Base-by-base conservation (phyloP, 2,329 filamentous ascomycete genomes). In the Monosporascus sp. region DNA sequence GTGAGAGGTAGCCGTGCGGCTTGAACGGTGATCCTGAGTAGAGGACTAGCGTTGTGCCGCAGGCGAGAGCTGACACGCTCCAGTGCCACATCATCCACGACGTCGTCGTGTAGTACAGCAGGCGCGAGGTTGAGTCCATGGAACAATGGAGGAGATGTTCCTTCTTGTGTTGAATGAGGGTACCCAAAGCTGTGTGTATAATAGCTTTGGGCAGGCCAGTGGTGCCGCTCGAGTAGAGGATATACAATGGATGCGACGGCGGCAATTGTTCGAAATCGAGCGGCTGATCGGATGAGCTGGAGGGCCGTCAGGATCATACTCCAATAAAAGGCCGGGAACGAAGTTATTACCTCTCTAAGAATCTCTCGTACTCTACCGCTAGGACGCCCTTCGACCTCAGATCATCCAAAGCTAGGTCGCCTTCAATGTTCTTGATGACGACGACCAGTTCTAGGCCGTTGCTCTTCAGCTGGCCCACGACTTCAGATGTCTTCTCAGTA, bases 11-110 rank as follows among this genome's bases (percentile, higher is more conserved):
- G 50, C 88, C 88, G 53, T 88, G 77, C 0, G 88, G 89, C 48
- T 81, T 80, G 76, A 97, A 97, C 0, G 94, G 94, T 0, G 90
- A 96, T 48, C 94, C 94, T 50, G 96, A 90, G 71, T 97, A 99
- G 4, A 97, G 79, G 20, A 97, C 80, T 14, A 97, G 76, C 0
- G 90, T 93, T 11, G 89, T 82, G 50, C 93, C 93, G 31, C 84
- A 86, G 9, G 92, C 89, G 4, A 97, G 83, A 6, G 87, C 90
- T 1, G 90, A 93, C 20, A 97, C 82, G 41, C 92, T 86, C 92
- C 93, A 97, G 69, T 97, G 93, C 91, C 92, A 97, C 93, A 97
- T 97, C 92, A 99, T 97, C 94, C 92, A 97, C 0, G 90, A 95
- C 11, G 88, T 91, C 3, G 92, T 97, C 1, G 91, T 96, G 74